phyloP scores from a whole-genome alignment of 78 protist species.

The Emiliania huxleyi region DNA sequence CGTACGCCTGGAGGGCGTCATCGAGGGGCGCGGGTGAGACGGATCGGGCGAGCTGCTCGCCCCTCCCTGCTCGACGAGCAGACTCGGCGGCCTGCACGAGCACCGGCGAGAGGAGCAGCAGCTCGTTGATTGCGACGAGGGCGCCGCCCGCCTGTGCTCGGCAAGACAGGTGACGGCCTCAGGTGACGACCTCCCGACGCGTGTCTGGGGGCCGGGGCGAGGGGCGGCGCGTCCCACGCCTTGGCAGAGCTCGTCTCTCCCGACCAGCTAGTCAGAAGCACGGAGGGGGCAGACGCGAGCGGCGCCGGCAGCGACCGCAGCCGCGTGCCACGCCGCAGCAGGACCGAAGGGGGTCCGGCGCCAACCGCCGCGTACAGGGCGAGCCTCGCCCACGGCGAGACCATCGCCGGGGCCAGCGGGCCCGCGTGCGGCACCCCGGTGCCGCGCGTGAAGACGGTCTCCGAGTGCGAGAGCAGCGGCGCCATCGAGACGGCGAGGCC shows the following conservation, averaged over 20 bases:
- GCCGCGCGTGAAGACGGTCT: conserved; percentile 2
- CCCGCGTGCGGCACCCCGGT: background rate
- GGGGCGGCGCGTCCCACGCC: too few species aligned
- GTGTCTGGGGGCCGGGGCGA: too few species aligned
- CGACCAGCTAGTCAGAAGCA: background rate
- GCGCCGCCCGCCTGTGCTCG: too few species aligned
- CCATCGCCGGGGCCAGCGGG: background rate
- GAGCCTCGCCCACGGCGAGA: conserved; percentile 76
- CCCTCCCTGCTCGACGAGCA: too few species aligned
- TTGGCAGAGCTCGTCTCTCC: background rate
- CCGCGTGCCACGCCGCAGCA: conserved; percentile 67
- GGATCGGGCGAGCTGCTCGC: too few species aligned
- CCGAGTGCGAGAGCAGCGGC: conserved; percentile 80
- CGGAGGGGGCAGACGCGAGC: background rate
- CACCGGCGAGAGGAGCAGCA: background rate
- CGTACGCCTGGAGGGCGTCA: too few species aligned
- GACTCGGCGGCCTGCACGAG: background rate
- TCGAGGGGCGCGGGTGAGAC: too few species aligned
- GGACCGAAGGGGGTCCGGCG: conserved; percentile 69
- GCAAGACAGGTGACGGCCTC: too few species aligned
- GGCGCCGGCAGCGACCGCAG: conserved; percentile 57
- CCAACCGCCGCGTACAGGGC: conserved; percentile 59
- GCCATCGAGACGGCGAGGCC: conserved; percentile 77
- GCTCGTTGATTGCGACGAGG: background rate
- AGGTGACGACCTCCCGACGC: too few species aligned